Conservation (phyloP, 208 protist genomes). For the Perkinsela sp. region DNA sequence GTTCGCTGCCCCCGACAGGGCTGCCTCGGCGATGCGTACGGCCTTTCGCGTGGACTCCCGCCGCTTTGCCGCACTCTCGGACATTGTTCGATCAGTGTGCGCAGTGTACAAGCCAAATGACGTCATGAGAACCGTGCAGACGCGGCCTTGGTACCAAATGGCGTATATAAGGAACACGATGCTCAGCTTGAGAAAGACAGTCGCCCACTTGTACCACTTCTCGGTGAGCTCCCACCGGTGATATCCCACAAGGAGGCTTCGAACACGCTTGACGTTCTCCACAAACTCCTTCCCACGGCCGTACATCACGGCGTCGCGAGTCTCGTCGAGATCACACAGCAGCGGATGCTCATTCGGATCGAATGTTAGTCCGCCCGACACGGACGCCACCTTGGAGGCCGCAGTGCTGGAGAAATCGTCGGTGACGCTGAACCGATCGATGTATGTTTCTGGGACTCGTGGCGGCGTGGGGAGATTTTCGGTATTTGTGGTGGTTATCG, state of each 20-base stretch:
- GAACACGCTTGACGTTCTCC: neutral
- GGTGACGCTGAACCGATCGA: neutral
- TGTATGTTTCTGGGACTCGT: neutral
- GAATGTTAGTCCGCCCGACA: neutral
- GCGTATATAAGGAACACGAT: neutral
- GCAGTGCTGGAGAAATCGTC: neutral
- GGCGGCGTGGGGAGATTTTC: too few species aligned
- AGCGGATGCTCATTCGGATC: neutral
- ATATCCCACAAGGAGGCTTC: neutral
- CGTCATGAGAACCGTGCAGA: neutral
- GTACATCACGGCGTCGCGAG: neutral
- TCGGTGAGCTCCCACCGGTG: neutral
- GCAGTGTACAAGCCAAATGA: neutral
- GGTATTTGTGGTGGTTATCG: too few species aligned
- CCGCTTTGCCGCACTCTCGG: neutral
- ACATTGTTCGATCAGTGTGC: neutral
- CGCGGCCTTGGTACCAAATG: neutral
- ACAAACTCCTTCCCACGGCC: neutral
- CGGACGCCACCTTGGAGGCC: neutral
- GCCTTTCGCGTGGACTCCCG: neutral
- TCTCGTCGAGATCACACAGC: neutral
- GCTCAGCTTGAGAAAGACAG: neutral
- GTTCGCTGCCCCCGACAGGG: neutral
- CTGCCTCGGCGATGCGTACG: neutral
- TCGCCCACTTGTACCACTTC: neutral